phyloP scores from a whole-genome alignment of 164 flowering plant genomes.

The Aristolochia fimbriata region DNA sequence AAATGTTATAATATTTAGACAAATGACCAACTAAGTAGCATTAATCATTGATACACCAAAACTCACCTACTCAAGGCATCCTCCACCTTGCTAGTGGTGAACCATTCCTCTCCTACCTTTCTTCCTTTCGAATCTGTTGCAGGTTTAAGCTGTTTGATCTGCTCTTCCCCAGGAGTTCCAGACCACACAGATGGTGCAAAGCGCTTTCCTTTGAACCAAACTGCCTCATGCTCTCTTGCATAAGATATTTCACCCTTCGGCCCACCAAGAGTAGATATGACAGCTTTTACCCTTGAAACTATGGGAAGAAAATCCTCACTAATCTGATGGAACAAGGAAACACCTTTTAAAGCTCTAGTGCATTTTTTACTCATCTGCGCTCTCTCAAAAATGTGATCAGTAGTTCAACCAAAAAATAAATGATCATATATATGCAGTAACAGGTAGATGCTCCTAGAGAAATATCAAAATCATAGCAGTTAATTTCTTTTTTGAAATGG shows the following conservation, averaged over 20 bases:
- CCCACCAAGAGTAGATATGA: constrained; percentile 75
- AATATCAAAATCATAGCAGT: no score
- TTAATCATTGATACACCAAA: neutral
- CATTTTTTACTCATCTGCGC: no score
- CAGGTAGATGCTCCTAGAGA: no score
- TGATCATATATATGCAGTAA: no score
- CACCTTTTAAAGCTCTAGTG: neutral
- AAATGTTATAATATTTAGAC: no score
- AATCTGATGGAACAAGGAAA: constrained; percentile 28
- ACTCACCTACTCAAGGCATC: constrained; percentile 59
- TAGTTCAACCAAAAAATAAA: no score
- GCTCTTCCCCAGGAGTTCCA: constrained; percentile 80
- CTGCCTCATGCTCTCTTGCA: constrained; percentile 87
- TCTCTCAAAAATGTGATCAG: no score
- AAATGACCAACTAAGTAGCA: no score
- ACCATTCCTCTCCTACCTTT: constrained; percentile 98
- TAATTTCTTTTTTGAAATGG: no score
- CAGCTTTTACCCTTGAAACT: constrained; percentile 62
- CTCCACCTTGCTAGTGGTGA: constrained; percentile 81
- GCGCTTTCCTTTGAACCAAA: constrained; percentile 95
- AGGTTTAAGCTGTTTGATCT: constrained; percentile 76
- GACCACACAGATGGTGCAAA: constrained; percentile 77
- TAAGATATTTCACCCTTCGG: constrained; percentile 82
- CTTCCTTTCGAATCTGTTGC: constrained; percentile 88
- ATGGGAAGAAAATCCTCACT: constrained; percentile 87